Evolutionary conservation across 345 rosid genomes (phyloP).

Genomic region (Triadica sebifera): DNA sequence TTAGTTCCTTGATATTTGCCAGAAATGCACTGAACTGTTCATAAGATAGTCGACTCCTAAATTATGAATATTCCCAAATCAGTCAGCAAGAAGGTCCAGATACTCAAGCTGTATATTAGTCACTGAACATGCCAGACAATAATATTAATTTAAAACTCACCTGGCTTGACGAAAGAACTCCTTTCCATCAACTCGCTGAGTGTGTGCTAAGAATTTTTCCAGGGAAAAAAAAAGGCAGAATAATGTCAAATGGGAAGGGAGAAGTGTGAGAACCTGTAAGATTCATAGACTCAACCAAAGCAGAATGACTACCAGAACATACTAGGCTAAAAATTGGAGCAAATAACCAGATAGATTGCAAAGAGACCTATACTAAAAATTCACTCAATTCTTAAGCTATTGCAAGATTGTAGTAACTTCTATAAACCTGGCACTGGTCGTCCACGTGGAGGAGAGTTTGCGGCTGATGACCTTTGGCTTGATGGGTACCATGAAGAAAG

Average conservation of each 20-base stretch:
- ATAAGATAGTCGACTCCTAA: conserved; percentile 85
- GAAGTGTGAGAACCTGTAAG: neutral
- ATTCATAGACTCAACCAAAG: neutral
- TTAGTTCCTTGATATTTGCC: conserved; percentile 87
- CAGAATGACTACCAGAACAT: neutral
- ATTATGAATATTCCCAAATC: conserved; percentile 12
- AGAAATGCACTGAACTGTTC: conserved; percentile 93
- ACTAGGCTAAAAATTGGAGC: neutral
- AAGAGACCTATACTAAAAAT: neutral
- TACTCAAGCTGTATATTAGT: neutral
- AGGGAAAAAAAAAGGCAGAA: neutral
- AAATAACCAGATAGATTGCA: neutral
- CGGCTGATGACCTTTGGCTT: conserved; percentile 88
- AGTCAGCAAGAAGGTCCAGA: conserved; percentile 1
- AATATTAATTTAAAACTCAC: conserved; percentile 31
- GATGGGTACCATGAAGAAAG: conserved; percentile 76
- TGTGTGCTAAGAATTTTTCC: conserved; percentile 39
- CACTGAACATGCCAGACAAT: neutral
- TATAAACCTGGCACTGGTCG: conserved; percentile 67
- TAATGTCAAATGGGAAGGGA: conserved; percentile 10
- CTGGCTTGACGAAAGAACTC: conserved; percentile 98
- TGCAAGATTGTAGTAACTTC: conserved; percentile 1
- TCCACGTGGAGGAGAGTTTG: conserved; percentile 84
- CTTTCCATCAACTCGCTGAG: conserved; percentile 85
- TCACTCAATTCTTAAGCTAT: neutral